A percentile compares a stretch with the other conserved stretches of the same genome.
Conservation (phyloP, 2,329 filamentous ascomycete genomes). For the Ophiostoma australiae region DNA sequence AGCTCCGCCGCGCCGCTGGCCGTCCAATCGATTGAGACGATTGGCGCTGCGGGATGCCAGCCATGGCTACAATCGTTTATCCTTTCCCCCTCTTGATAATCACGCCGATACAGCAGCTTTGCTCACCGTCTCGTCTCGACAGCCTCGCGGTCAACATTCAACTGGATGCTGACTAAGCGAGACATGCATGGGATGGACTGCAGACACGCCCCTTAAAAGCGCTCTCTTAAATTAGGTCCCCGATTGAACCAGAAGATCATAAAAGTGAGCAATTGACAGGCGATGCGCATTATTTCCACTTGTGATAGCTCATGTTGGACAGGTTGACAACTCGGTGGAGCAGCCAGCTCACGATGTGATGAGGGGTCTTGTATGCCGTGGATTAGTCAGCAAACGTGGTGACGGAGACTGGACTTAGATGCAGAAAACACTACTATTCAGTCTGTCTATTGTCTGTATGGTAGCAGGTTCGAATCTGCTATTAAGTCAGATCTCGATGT, state of each 20-base stretch:
- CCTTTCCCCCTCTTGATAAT: neutral
- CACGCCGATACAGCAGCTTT: neutral
- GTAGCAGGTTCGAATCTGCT: too few relatives aligned
- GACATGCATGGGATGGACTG: neutral
- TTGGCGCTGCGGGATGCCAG: neutral
- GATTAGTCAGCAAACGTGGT: neutral
- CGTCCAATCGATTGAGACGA: neutral
- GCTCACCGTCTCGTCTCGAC: slow-evolving; percentile 10
- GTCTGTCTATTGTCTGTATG: too few relatives aligned
- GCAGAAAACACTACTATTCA: too few relatives aligned
- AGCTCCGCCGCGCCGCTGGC: neutral
- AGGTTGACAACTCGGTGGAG: neutral
- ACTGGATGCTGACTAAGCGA: neutral
- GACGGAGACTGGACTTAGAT: too few relatives aligned
- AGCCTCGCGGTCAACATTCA: neutral
- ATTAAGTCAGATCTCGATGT: too few relatives aligned
- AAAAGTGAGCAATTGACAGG: neutral
- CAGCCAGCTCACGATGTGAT: neutral
- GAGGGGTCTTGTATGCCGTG: neutral
- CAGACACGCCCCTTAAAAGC: neutral
- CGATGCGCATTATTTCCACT: slow-evolving; percentile 8
- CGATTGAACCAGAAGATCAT: neutral
- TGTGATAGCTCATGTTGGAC: neutral
- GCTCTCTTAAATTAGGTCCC: neutral
- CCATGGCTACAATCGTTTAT: neutral